Evolutionary conservation across 768 basidiomycete species (phyloP), one percentile per base, ranked within the genome.

Genomic region (Tulasnella calospora): DNA sequence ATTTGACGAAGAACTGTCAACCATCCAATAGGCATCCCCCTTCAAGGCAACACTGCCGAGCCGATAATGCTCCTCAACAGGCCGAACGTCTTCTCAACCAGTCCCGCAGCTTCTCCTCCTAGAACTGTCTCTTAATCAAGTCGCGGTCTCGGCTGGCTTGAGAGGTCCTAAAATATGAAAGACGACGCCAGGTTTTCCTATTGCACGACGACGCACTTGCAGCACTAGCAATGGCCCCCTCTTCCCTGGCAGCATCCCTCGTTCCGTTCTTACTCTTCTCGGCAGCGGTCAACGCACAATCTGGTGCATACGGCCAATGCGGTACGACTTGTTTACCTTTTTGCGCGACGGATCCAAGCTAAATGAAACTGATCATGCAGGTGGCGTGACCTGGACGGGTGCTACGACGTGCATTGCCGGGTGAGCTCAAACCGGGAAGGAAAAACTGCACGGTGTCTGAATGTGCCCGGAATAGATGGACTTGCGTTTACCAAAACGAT

Each of bases 381-480:
- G 85, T 44, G 85, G 85, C 12, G 74, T 81, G 67, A 82, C 82
- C 10, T 86, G 85, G 85, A 82, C 82, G 38, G 85, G 85, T 0
- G 51, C 82, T 15, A 85, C 85, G 0, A 83, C 83, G 55, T 86
- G 85, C 71, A 67, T 79, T 46, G 78, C 82, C 15, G 83, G 84
- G 84, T 85, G 79, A 55, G 74, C 67, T 35, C 27, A 40, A 19
- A 4, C 8, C 10, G 13, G 23, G 23, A n/a, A 41, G n/a, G 36
- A 10, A 41, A 30, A n/a, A 9, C 35, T 13, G 40, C 6, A 47
- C 23, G 5, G 1, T 47, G 15, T 27, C 38, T 41, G 6, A 73
- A 40, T n/a, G 9, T 2, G 23, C 5, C 3, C 19, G n/a, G n/a
- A 41, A 21, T 73, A 73, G 71, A 36, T 73, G 71, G 71, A 73